Evolutionary conservation across 805 yeast species (phyloP).

Genomic region (Ogataea paraovalis): DNA sequence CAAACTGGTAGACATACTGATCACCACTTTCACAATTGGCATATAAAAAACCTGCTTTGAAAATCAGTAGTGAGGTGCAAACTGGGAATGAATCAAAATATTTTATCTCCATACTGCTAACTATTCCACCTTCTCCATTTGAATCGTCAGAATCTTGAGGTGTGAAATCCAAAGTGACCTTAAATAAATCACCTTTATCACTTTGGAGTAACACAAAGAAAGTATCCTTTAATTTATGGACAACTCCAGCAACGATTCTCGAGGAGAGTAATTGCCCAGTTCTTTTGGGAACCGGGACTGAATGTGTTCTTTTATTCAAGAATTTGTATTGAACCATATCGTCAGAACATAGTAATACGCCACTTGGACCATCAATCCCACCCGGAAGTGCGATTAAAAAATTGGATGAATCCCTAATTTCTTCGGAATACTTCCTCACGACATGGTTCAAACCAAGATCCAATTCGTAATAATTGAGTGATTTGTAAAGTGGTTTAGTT

Average conservation of each 20-base stretch:
- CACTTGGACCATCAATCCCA: conserved; percentile 65
- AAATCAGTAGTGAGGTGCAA: conserved; percentile 51
- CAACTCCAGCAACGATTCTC: conserved; percentile 50
- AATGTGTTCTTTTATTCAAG: conserved; percentile 30
- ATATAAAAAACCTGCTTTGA: conserved; percentile 73
- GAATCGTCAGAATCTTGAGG: conserved; percentile 37
- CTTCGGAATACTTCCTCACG: conserved; percentile 44
- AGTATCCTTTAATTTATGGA: conserved; percentile 59
- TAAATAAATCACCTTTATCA: conserved; percentile 70
- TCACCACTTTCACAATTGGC: conserved; percentile 61
- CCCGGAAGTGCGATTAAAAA: conserved; percentile 68
- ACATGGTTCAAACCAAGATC: conserved; percentile 85
- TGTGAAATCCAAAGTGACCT: conserved; percentile 49
- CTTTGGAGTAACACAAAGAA: conserved; percentile 73
- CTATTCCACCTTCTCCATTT: conserved; percentile 31
- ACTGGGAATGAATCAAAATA: conserved; percentile 78
- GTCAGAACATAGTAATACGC: conserved; percentile 61
- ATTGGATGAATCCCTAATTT: conserved; percentile 39
- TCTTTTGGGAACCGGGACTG: conserved; percentile 56
- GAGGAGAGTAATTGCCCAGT: conserved; percentile 20
- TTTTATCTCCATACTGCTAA: conserved; percentile 43
- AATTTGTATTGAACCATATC: conserved; percentile 50
- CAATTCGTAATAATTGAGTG: conserved; percentile 68
- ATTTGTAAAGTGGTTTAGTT: conserved; percentile 17
- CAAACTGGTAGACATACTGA: conserved; percentile 73